Conservation (phyloP, 1,284 basidiomycete species). For the Sanguinoderma infundibulare region DNA sequence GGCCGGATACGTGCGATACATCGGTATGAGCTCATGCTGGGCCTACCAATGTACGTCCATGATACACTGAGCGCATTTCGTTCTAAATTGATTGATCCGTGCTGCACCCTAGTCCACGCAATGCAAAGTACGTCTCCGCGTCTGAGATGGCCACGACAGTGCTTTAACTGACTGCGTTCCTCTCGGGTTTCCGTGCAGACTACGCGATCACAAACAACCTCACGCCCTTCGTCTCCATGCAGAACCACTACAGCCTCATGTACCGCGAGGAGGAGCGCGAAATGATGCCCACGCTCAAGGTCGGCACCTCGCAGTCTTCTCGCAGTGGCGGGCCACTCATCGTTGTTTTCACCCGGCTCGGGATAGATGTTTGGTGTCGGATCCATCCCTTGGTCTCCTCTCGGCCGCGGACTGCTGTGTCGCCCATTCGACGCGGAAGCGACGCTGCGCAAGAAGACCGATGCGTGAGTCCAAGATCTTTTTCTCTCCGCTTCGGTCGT, state of each 20-base stretch:
- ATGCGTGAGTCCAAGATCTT: neutral
- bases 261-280: constrained; percentile 57
- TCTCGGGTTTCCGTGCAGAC: constrained; percentile 21
- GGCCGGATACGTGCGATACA: constrained; percentile 40
- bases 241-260: constrained; percentile 46
- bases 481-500: neutral
- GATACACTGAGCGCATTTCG: neutral
- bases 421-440: constrained; percentile 33
- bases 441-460: constrained; percentile 8
- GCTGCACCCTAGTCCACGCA: constrained; percentile 25
- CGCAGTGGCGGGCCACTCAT: neutral
- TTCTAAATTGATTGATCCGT: neutral
- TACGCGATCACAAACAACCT: constrained; percentile 41
- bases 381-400: constrained; percentile 48
- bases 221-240: constrained; percentile 58
- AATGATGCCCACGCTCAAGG: constrained; percentile 44
- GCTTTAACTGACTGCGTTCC: neutral
- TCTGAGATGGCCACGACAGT: neutral
- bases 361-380: constrained; percentile 40
- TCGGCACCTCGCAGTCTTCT: neutral
- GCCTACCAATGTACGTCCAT: constrained; percentile 33
- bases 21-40: constrained; percentile 43
- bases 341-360: neutral
- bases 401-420: constrained; percentile 42
- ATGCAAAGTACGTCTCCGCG: constrained; percentile 28